Conservation (phyloP, 768 basidiomycete species). For the Gloeophyllum trabeum region DNA sequence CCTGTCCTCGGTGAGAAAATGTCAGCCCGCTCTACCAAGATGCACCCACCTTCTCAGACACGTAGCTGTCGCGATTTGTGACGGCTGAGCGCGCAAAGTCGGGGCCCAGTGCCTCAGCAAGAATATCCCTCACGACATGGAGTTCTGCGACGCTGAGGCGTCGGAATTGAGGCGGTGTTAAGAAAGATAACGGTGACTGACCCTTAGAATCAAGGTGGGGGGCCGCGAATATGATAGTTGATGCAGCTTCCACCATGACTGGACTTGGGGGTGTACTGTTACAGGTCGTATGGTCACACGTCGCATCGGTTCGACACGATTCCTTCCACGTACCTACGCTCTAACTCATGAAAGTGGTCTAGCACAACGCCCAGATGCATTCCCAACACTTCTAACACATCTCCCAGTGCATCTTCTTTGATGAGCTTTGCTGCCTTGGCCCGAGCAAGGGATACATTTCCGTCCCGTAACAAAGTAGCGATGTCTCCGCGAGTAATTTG, state of each 20-base stretch:
- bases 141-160: slow-evolving; percentile 42
- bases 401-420: slow-evolving; percentile 47
- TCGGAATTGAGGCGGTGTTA: background rate
- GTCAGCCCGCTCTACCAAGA: slow-evolving; percentile 1
- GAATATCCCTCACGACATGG: slow-evolving; percentile 35
- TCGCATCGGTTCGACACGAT: no score
- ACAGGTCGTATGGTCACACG: background rate
- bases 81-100: slow-evolving; percentile 45
- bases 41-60: slow-evolving; percentile 35
- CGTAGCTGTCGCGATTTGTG: slow-evolving; percentile 37
- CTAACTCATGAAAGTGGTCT: slow-evolving; percentile 47
- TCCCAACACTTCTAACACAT: slow-evolving; percentile 55
- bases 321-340: slow-evolving; percentile 26
- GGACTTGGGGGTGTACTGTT: slow-evolving; percentile 35
- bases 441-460: slow-evolving; percentile 51
- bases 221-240: slow-evolving; percentile 54
- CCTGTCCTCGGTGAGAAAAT: slow-evolving; percentile 17
- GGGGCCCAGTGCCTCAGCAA: slow-evolving; percentile 44
- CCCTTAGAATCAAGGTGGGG: slow-evolving; percentile 49
- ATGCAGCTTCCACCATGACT: slow-evolving; percentile 50
- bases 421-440: slow-evolving; percentile 63
- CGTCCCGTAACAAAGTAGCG: slow-evolving; percentile 50
- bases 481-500: slow-evolving; percentile 58
- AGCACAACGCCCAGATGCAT: slow-evolving; percentile 55
- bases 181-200: slow-evolving; percentile 11